Percentiles rank a stretch among this genome's conserved stretches.
phyloP scores from a whole-genome alignment of 345 rosid species.

The Rhodamnia argentea region DNA sequence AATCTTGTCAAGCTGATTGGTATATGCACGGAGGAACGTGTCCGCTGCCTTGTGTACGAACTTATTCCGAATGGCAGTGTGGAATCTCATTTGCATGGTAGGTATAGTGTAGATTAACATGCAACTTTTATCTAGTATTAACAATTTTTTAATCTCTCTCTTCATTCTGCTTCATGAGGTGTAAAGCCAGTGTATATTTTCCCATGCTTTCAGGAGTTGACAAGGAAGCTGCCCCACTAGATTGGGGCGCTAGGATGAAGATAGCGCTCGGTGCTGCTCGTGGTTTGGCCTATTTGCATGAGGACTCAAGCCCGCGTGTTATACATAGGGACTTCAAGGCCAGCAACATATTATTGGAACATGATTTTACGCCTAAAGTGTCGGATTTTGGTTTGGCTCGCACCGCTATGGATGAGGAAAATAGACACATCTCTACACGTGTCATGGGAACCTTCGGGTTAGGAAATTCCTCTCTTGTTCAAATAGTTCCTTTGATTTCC shows the following conservation, averaged over 20 bases:
- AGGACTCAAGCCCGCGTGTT: constrained; percentile 93
- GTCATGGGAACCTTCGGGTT: constrained; percentile 99
- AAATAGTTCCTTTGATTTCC: not conserved
- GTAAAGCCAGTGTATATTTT: not conserved
- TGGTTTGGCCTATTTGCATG: constrained; percentile 90
- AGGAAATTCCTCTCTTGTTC: not conserved
- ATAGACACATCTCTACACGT: constrained; percentile 82
- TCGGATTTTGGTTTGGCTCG: constrained; percentile 97
- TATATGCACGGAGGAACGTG: constrained; percentile 77
- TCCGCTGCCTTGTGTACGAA: constrained; percentile 84
- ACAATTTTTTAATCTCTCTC: not conserved
- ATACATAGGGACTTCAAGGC: constrained; percentile 97
- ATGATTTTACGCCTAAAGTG: constrained; percentile 88
- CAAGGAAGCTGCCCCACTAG: constrained; percentile 63
- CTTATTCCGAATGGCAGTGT: constrained; percentile 96
- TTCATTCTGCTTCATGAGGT: not conserved
- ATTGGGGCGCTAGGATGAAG: constrained; percentile 87
- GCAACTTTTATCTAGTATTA: not conserved
- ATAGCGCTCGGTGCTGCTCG: constrained; percentile 97
- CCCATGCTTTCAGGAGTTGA: constrained; percentile 41
- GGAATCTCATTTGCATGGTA: constrained; percentile 95
- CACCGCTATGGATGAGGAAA: constrained; percentile 84
- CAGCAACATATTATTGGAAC: constrained; percentile 89
- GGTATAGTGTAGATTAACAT: not conserved
- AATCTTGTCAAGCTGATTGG: constrained; percentile 91